Base-by-base conservation (phyloP, 768 basidiomycete genomes). In the Exidia glandulosa region DNA sequence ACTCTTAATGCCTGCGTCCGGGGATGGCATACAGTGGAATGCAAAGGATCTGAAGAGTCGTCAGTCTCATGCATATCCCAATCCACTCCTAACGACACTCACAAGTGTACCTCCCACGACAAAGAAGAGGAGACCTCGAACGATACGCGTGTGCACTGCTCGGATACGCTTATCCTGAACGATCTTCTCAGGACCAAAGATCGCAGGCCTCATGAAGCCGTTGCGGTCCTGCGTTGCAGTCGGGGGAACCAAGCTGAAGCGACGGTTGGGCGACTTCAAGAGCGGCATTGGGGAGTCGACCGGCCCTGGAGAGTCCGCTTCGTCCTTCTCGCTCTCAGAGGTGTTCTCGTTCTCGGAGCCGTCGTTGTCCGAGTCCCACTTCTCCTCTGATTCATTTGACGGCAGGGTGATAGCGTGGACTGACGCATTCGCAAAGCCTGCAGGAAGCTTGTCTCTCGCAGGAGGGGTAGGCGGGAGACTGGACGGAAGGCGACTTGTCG, bases 181-280 rank as follows among this genome's bases (percentile, higher is more conserved):
- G 36, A 72, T 70, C 36, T 66, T 65, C 63, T 75, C 74, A 4
- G 75, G 75, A n/a, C 76, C 76, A 61, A 76, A 76, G n/a, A 76
- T 62, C 14, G 71, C 70, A 10, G 73, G 70, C 7, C 72, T 68
- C 27, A 52, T 36, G 45, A 67, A 64, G 12, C 65, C 60, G 19
- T 63, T 66, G 48, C 33, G 33, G 30, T 54, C 4, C 37, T 62
- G 54, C 31, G 36, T 37, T n/a, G n/a, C n/a, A n/a, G n/a, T n/a
- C n/a, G n/a, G n/a, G n/a, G 3, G 55, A 33, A 31, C 6, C 55
- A 10, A 56, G 32, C 29, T n/a, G n/a, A n/a, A n/a, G n/a, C n/a
- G n/a, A n/a, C n/a, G n/a, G n/a, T n/a, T n/a, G n/a, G n/a, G n/a
- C n/a, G n/a, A n/a, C n/a, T n/a, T n/a, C n/a, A n/a, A n/a, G n/a